These are phyloP conservation scores for Scleroderma bovista DNA, from an alignment of 768 basidiomycete species.

Conservation along the genomic window DNA sequence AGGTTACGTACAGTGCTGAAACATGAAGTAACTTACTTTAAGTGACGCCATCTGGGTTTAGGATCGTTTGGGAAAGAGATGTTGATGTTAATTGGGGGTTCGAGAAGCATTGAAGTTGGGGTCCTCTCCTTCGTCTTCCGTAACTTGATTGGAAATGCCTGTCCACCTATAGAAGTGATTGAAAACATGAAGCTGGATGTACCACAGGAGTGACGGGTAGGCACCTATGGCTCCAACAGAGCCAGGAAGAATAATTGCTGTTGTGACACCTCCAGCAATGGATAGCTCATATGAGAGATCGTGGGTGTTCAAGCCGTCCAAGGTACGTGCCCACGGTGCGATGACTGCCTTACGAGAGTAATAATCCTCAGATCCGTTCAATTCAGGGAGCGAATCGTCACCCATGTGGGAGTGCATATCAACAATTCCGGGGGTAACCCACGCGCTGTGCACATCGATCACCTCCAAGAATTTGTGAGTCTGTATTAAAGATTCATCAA, in stretches of 20 bases:
- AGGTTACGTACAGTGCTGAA: conserved; percentile 2
- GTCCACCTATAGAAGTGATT: conserved; percentile 46
- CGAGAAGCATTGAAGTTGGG: conserved; percentile 61
- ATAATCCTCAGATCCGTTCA: conserved; percentile 43
- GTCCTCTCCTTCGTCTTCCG: conserved; percentile 67
- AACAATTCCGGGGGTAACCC: conserved; percentile 58
- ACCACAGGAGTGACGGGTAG: not conserved
- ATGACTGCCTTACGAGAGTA: conserved; percentile 44
- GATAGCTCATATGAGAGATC: conserved; percentile 54
- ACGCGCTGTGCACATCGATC: conserved; percentile 55
- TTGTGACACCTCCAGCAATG: conserved; percentile 69
- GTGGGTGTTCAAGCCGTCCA: conserved; percentile 74
- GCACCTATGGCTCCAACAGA: conserved; percentile 58
- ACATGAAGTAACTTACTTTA: conserved; percentile 46
- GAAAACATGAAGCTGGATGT: not conserved
- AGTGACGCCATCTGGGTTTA: conserved; percentile 59
- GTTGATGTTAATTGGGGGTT: conserved; percentile 60
- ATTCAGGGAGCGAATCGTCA: conserved; percentile 33
- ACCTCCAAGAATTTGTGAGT: conserved; percentile 20
- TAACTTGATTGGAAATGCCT: conserved; percentile 73
- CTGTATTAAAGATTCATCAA: conserved; percentile 10
- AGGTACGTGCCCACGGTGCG: conserved; percentile 59
- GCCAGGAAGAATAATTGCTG: conserved; percentile 71
- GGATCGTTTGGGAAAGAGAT: conserved; percentile 27
- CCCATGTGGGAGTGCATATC: conserved; percentile 58